Evolutionary conservation across 768 basidiomycete species (phyloP).

Genomic region (Boletus vinaceobasis): DNA sequence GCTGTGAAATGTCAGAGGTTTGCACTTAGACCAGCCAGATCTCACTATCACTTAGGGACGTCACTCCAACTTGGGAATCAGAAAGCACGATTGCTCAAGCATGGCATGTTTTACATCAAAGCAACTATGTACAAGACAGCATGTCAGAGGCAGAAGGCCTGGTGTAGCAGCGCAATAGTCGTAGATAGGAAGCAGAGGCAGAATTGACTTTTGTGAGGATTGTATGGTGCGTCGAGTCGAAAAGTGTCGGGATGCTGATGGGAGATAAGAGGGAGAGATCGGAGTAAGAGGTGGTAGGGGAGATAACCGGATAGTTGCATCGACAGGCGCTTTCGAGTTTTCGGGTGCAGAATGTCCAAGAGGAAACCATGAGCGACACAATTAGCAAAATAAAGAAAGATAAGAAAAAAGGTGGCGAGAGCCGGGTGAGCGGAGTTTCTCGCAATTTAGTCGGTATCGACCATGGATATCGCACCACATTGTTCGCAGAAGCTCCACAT

Average conservation of each 20-base stretch:
- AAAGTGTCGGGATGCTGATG: constrained; percentile 13
- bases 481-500: constrained; percentile 91
- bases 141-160: constrained; percentile 19
- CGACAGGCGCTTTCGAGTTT: constrained; percentile 24
- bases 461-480: constrained; percentile 87
- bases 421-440: constrained; percentile 1
- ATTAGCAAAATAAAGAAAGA: constrained; percentile 33
- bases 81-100: constrained; percentile 12
- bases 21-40: not conserved
- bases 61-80: not conserved
- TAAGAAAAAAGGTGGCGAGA: constrained; percentile 20
- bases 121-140: constrained; percentile 30
- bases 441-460: constrained; percentile 60
- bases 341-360: constrained; percentile 21
- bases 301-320: constrained; percentile 20
- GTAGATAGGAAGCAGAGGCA: constrained; percentile 16
- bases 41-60: no score
- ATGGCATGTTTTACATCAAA: constrained; percentile 25
- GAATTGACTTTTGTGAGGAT: constrained; percentile 17
- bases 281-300: constrained; percentile 6
- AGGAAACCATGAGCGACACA: constrained; percentile 23
- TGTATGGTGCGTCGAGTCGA: constrained; percentile 24
- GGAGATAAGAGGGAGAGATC: constrained; percentile 9
- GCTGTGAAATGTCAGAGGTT: constrained; percentile 12
- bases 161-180: constrained; percentile 20